These are phyloP conservation scores for Candida corydali DNA, from an alignment of 805 yeast species.

Conservation along the genomic window DNA sequence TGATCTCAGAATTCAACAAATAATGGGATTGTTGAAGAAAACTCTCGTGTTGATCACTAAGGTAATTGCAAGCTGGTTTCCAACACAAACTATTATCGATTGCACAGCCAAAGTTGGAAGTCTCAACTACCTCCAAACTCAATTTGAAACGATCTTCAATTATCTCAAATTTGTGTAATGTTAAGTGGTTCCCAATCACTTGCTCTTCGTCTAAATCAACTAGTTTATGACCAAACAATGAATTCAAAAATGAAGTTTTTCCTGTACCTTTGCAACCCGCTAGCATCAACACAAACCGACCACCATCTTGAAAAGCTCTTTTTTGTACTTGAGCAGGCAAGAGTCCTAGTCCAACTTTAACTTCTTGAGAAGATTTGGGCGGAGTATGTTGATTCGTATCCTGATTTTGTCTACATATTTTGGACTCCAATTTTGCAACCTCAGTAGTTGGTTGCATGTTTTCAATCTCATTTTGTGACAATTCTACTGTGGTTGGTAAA, in stretches of 20 bases:
- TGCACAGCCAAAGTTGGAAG: slow-evolving; percentile 51
- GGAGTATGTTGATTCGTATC: background rate
- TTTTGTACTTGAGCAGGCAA: slow-evolving; percentile 29
- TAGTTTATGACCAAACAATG: slow-evolving; percentile 54
- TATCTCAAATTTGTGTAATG: slow-evolving; percentile 44
- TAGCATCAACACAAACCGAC: slow-evolving; percentile 31
- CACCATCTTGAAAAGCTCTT: slow-evolving; percentile 23
- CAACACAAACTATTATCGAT: slow-evolving; percentile 49
- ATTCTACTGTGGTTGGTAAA: too few species aligned
- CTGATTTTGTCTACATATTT: too few species aligned
- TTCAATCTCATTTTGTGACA: too few species aligned
- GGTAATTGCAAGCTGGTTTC: slow-evolving; percentile 53
- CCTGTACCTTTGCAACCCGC: slow-evolving; percentile 42
- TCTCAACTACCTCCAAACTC: slow-evolving; percentile 62
- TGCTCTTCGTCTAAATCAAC: slow-evolving; percentile 1
- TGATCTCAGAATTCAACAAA: slow-evolving; percentile 13
- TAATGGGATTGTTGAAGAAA: slow-evolving; percentile 21
- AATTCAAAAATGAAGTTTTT: slow-evolving; percentile 75
- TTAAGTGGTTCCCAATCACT: slow-evolving; percentile 23
- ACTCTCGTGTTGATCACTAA: slow-evolving; percentile 59
- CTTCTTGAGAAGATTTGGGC: too few species aligned
- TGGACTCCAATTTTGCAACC: too few species aligned
- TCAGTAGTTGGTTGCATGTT: too few species aligned
- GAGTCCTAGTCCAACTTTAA: slow-evolving; percentile 17
- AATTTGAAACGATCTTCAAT: slow-evolving; percentile 58